Conservation (phyloP, 805 yeast genomes). For the Candida chauliodis region DNA sequence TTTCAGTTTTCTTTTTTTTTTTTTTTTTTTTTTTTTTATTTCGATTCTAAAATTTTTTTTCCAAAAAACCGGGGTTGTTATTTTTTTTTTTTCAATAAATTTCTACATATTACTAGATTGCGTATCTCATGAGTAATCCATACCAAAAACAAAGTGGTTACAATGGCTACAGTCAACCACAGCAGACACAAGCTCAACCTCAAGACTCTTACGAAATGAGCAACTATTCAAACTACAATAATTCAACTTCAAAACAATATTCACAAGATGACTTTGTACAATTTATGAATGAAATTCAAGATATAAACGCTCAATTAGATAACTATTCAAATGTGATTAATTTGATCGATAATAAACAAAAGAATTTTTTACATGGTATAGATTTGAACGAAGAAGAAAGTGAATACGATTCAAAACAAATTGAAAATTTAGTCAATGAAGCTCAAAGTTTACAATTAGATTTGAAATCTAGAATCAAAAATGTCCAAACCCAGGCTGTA, state of each 20-base stretch:
- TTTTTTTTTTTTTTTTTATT: background rate
- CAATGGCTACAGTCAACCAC: slow-evolving; percentile 1
- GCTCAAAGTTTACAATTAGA: slow-evolving; percentile 73
- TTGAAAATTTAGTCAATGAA: slow-evolving; percentile 74
- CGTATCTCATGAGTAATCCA: slow-evolving; percentile 9
- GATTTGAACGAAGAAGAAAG: slow-evolving; percentile 40
- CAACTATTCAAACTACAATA: slow-evolving; percentile 26
- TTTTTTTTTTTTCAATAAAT: too few relatives aligned
- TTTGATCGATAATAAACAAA: slow-evolving; percentile 38
- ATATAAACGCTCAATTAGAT: slow-evolving; percentile 40
- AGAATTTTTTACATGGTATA: slow-evolving; percentile 38
- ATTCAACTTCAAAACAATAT: slow-evolving; percentile 18
- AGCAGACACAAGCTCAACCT: slow-evolving; percentile 2
- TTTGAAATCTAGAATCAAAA: slow-evolving; percentile 73
- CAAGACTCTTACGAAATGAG: slow-evolving; percentile 21
- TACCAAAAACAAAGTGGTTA: slow-evolving; percentile 6
- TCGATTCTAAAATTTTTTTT: background rate
- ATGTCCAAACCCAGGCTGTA: slow-evolving; percentile 66
- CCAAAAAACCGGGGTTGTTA: too few relatives aligned
- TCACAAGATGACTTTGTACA: slow-evolving; percentile 40
- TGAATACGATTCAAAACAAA: slow-evolving; percentile 63
- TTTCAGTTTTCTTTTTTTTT: background rate
- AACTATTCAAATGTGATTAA: slow-evolving; percentile 37
- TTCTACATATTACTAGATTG: too few relatives aligned
- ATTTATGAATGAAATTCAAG: slow-evolving; percentile 44